Base-by-base conservation (phyloP, 2,329 filamentous ascomycete species). In the Colletotrichum melonis region DNA sequence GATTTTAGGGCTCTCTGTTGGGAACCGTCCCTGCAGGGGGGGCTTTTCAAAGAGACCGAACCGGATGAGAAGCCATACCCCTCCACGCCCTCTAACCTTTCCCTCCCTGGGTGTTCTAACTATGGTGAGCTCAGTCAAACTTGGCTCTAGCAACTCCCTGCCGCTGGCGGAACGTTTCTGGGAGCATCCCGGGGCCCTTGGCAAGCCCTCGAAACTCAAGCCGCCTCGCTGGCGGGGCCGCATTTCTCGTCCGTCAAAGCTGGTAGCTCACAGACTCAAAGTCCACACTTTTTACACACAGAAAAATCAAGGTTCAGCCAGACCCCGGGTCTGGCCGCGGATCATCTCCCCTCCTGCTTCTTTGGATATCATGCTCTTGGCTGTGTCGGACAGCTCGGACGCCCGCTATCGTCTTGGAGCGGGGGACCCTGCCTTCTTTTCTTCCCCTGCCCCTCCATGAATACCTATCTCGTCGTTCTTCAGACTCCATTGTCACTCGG, bases 381-480 rank as follows among this genome's bases (percentile, higher is more conserved):
- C 54, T 69, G 58, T 46, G 58, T 42, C 69, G 38, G 54, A 38
- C 54, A 52, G 69, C 65, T 69, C 60, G 67, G 67, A 65, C 59
- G 60, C 32, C 52, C 35, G 42, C 30, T 22, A 28, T 59, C 57
- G 57, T 19, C 35, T 46, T 22, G 4, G 24, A 14, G 54, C 52
- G 59, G 32, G 26, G 26, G 26, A 32, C n/a, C 22, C 8, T 24
- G 26, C n/a, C 67, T 38, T n/a, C 22, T 38, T 46, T 28, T 32
- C 22, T 16, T n/a, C 26, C 19, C 16, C 19, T 30, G 24, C 19
- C 58, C 14, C 12, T 8, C 38, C 38, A 49, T 24, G 38, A 28
- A 26, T 2, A 49, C 42, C 4, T 11, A 49, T 19, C 19, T 49
- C 42, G 8, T 49, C 42, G 42, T 49, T 19, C 11, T 9, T 42